Evolutionary conservation across 2,329 filamentous ascomycete genomes (phyloP), one percentile per base, ranked within the genome.

Genomic region (Venturia pyrina): DNA sequence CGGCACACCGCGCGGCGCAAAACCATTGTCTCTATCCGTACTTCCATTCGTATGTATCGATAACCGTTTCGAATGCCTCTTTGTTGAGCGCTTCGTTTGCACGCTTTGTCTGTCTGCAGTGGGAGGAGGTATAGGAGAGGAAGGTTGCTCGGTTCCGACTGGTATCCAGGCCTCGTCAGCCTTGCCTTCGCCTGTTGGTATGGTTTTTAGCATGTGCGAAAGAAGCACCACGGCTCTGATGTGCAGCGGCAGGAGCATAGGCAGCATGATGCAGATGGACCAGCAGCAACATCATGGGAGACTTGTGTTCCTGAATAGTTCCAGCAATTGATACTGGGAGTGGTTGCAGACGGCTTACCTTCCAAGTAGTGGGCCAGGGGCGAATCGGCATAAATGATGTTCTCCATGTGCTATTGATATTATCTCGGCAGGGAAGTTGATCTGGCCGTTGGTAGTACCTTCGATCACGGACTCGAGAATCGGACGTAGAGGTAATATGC

Each of bases 351-450:
- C 28, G 24, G 60, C 48, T 66, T 82, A 95, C 93, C 92, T 86
- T 93, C 88, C 71, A 97, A 86, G 79, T 95, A 95, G 73, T 90
- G 87, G 75, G 91, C 92, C 78, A 97, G 83, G 72, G 93, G 93
- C 75, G 90, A 90, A 79, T 92, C 87, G 79, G 95, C 86, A 78
- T 89, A 90, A 71, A 96, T 86, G 72, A 96, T 83, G 73, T 89
- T 87, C 84, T 96, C 93, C 93, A 97, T 95, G 46, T 66, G 56
- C 37, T 13, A 13, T 53, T 19, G 32, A 59, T 59, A 59, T 59
- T 34, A 59, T 59, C 28, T 59, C 53, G 53, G 53, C 53, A 59
- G 32, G 53, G 53, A 59, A 37, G 32, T 19, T 37, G 53, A 59
- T 19, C 19, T 34, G 53, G 15, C 28, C 53, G n/a, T n/a, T 34